Conservation (phyloP, 148 eudicot species). For the Polygonum maritimum region DNA sequence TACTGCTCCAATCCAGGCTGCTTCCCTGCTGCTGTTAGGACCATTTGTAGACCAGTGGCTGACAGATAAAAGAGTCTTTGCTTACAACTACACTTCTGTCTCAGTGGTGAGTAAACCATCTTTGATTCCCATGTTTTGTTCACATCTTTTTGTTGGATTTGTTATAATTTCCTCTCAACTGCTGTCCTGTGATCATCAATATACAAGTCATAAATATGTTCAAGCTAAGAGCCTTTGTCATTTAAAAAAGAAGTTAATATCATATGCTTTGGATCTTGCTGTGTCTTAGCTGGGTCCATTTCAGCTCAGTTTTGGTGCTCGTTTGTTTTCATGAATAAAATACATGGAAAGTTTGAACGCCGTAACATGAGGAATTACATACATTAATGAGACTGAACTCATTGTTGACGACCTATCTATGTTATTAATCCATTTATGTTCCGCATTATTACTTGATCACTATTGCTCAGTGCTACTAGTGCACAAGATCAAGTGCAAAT, state of each 20-base stretch:
- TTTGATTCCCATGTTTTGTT: not conserved
- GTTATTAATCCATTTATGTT: too few relatives aligned
- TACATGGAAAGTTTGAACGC: not conserved
- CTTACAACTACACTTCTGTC: constrained; percentile 20
- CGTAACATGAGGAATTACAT: not conserved
- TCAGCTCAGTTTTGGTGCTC: not conserved
- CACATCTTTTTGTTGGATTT: not conserved
- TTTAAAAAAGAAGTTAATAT: not conserved
- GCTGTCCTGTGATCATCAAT: not conserved
- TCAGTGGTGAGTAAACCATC: constrained; percentile 24
- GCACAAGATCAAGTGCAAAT: too few relatives aligned
- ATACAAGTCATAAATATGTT: not conserved
- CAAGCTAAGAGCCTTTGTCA: not conserved
- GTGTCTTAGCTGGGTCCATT: not conserved
- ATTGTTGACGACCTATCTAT: too few relatives aligned
- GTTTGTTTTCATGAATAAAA: not conserved
- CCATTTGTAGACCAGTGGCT: constrained; percentile 35
- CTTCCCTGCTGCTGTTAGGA: constrained; percentile 31
- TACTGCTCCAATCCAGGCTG: constrained; percentile 40
- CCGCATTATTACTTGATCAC: too few relatives aligned
- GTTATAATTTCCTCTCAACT: not conserved
- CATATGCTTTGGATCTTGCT: not conserved
- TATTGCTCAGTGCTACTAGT: too few relatives aligned
- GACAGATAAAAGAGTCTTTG: constrained; percentile 26
- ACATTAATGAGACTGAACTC: too few relatives aligned